Evolutionary conservation across 257 asterid species (phyloP).

Genomic region (Buddleja alternifolia): DNA sequence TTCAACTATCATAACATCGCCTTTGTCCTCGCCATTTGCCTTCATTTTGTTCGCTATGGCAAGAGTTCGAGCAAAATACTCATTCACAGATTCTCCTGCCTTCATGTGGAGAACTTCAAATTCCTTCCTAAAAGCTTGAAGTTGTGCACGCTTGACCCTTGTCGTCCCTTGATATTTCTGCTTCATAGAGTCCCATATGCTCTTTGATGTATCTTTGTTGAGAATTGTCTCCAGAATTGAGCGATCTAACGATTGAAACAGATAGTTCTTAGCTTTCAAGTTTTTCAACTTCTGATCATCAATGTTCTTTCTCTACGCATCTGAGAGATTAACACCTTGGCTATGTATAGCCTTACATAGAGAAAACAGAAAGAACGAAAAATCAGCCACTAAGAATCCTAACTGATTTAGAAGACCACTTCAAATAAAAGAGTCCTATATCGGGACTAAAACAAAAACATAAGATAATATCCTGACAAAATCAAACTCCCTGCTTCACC

Average conservation of each 20-base stretch:
- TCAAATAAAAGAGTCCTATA: too few species aligned
- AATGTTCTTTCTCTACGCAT: background rate
- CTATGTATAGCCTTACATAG: too few species aligned
- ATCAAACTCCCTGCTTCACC: too few species aligned
- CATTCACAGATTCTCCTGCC: too few species aligned
- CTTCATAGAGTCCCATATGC: too few species aligned
- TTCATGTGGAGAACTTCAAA: too few species aligned
- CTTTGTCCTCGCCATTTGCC: slow-evolving; percentile 1
- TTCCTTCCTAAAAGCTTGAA: background rate
- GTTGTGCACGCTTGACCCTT: slow-evolving; percentile 9
- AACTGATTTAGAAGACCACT: too few species aligned
- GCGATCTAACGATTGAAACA: slow-evolving; percentile 14
- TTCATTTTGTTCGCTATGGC: slow-evolving; percentile 24
- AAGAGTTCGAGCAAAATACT: too few species aligned
- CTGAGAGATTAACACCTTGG: background rate
- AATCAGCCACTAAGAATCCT: too few species aligned
- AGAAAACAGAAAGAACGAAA: too few species aligned
- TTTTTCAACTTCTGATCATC: slow-evolving; percentile 14
- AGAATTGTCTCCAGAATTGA: slow-evolving; percentile 27
- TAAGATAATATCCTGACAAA: too few species aligned
- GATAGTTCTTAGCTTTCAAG: slow-evolving; percentile 15
- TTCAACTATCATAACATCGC: background rate
- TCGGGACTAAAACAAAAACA: too few species aligned
- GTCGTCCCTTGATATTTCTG: slow-evolving; percentile 7
- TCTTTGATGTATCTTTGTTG: slow-evolving; percentile 20